phyloP scores from a whole-genome alignment of 208 protist species.

The Trypanosoma melophagium region DNA sequence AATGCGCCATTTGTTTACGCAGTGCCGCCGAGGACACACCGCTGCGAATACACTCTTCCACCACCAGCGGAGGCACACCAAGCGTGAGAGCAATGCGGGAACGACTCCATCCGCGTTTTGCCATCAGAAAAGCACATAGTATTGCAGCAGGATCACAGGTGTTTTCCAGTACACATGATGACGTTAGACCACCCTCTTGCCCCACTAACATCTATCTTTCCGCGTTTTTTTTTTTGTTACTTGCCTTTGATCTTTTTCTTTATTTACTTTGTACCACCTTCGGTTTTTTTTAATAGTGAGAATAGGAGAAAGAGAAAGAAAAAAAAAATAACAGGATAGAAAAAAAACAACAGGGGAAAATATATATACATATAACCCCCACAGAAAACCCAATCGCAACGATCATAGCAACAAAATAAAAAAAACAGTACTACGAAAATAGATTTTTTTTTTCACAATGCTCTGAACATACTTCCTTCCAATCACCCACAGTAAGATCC shows the following conservation, averaged over 20 bases:
- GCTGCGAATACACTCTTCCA: conserved; percentile 80
- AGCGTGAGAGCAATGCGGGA: conserved; percentile 46
- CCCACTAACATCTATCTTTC: not conserved
- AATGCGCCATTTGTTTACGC: conserved; percentile 57
- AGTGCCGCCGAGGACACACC: conserved; percentile 60
- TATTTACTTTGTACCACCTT: not conserved
- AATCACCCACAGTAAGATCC: too few species aligned
- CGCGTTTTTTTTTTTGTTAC: not conserved
- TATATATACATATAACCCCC: too few species aligned
- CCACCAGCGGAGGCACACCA: conserved; percentile 58
- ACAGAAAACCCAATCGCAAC: too few species aligned
- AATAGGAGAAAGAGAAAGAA: conserved; percentile 23
- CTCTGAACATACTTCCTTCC: too few species aligned
- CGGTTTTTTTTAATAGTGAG: not conserved
- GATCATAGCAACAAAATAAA: too few species aligned
- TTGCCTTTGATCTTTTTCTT: not conserved
- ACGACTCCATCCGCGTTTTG: conserved; percentile 36
- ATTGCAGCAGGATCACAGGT: conserved; percentile 45
- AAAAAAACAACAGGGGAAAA: too few species aligned
- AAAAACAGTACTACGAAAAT: too few species aligned
- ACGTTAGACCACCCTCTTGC: not conserved
- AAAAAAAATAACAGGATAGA: too few species aligned
- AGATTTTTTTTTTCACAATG: too few species aligned
- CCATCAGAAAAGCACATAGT: conserved; percentile 75
- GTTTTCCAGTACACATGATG: not conserved